Percentiles rank a stretch among this genome's conserved stretches.
phyloP scores from a whole-genome alignment of 129 eudicot genomes.

The Centrapalus pauciflorus region DNA sequence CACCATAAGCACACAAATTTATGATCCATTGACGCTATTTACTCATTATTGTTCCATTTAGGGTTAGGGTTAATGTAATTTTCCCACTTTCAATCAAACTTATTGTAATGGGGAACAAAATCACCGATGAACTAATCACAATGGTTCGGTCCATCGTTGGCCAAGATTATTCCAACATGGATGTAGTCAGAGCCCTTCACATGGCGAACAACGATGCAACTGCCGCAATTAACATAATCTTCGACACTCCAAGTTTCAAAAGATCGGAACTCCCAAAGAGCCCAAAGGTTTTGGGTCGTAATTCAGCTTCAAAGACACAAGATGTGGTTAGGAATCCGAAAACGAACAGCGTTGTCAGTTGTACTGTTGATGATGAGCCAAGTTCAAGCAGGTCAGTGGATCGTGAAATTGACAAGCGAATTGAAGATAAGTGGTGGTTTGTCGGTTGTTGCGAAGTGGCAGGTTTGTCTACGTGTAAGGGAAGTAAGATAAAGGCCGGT shows the following conservation, averaged over 20 bases:
- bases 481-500: conserved; percentile 63
- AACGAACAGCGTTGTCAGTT: background rate
- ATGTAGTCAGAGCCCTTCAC: conserved; percentile 91
- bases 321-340: conserved; percentile 4
- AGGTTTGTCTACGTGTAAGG: conserved; percentile 91
- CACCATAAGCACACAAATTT: background rate
- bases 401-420: background rate
- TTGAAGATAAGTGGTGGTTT: conserved; percentile 70
- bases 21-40: background rate
- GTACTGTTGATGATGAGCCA: background rate
- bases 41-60: conserved; percentile 5
- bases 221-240: conserved; percentile 84
- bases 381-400: conserved; percentile 8
- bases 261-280: conserved; percentile 37
- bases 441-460: conserved; percentile 66
- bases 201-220: conserved; percentile 88
- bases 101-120: conserved; percentile 58
- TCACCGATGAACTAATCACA: conserved; percentile 53
- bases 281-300: conserved; percentile 19
- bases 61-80: conserved; percentile 32
- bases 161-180: conserved; percentile 69
- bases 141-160: conserved; percentile 74
- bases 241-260: conserved; percentile 70
- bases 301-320: background rate
- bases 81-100: background rate